Evolutionary conservation across 2,329 filamentous ascomycete species (phyloP), one percentile per base, ranked within the genome.

Genomic region (Aspergillus sp.): DNA sequence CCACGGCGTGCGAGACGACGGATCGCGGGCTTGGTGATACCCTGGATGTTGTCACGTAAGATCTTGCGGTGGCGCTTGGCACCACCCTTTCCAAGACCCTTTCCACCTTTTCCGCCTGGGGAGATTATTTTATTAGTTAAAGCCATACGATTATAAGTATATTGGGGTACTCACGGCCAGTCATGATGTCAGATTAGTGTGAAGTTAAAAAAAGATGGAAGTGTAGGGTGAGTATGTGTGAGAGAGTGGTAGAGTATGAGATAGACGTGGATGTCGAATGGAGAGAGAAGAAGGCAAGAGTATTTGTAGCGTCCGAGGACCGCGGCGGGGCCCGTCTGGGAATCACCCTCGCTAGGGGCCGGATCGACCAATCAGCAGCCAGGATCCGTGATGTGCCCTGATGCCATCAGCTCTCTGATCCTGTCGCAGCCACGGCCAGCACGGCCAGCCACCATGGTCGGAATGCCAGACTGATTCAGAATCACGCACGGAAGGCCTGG

Each of bases 21-120:
- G 76, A 96, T 96, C 66, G 90, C 90, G 65, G 90, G 90, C 86
- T 96, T 96, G 69, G 90, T 96, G 71, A 96, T 96, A 77, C 90
- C 90, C 79, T 96, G 90, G 70, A 96, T 96, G 86, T 95, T 96
- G 86, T 95, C 90, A 76, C 90, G 88, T 74, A 96, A 82, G 80
- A 96, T 96, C 87, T 96, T 96, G 69, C 91, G 85, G 79, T 96
- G 90, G 76, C 90, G 90, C 86, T 96, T 97, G 76, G 91, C 91
- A 73, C 90, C 90, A 60, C 90, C 90, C 84, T 95, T 95, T 73
- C 90, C 90, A 75, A 95, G 88, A 72, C 89, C 90, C 83, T 95
- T 95, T 72, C 90, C 90, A 74, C 89, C 89, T 78, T 94, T 94
- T 73, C 88, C 88, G 72, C 88, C 88, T 93, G 63, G 63, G 56